A percentile compares a stretch with the other conserved stretches of the same genome.
Evolutionary conservation across 805 yeast species (phyloP).

Genomic region (Metschnikowia lachancei): DNA sequence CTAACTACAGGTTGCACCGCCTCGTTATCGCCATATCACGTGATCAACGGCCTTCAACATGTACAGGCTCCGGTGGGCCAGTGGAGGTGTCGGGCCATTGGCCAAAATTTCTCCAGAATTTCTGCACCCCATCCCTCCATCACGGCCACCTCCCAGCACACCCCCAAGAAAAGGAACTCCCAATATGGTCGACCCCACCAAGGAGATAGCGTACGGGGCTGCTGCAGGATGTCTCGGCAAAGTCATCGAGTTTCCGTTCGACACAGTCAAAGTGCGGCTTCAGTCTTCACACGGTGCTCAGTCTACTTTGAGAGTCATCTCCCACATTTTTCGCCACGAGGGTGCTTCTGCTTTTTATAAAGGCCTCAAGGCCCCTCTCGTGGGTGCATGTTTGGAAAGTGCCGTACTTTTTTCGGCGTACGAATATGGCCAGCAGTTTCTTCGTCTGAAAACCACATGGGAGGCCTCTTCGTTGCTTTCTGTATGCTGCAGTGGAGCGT

Average conservation of each 20-base stretch:
- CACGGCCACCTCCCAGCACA: too few relatives aligned
- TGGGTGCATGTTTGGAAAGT: constrained; percentile 89
- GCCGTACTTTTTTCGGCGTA: constrained; percentile 75
- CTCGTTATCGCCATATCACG: too few relatives aligned
- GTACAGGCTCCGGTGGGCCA: too few relatives aligned
- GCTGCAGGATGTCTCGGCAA: constrained; percentile 82
- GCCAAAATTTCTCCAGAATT: too few relatives aligned
- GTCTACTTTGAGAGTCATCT: constrained; percentile 66
- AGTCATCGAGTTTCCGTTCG: constrained; percentile 86
- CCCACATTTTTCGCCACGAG: constrained; percentile 59
- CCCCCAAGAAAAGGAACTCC: not conserved
- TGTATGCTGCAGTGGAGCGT: constrained; percentile 66
- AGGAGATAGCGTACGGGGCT: constrained; percentile 50
- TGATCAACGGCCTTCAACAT: too few relatives aligned
- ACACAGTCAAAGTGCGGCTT: constrained; percentile 84
- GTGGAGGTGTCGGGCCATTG: too few relatives aligned
- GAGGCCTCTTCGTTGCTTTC: constrained; percentile 8
- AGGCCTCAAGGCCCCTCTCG: constrained; percentile 76
- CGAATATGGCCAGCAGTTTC: constrained; percentile 29
- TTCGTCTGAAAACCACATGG: constrained; percentile 6
- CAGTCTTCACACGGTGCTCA: constrained; percentile 49
- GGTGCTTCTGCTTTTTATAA: constrained; percentile 67
- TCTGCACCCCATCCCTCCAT: too few relatives aligned
- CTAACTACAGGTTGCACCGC: too few relatives aligned
- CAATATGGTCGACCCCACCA: constrained; percentile 21